Conservation (phyloP, 371 early-diverging fungal genomes). For the Mucor velutinosus region DNA sequence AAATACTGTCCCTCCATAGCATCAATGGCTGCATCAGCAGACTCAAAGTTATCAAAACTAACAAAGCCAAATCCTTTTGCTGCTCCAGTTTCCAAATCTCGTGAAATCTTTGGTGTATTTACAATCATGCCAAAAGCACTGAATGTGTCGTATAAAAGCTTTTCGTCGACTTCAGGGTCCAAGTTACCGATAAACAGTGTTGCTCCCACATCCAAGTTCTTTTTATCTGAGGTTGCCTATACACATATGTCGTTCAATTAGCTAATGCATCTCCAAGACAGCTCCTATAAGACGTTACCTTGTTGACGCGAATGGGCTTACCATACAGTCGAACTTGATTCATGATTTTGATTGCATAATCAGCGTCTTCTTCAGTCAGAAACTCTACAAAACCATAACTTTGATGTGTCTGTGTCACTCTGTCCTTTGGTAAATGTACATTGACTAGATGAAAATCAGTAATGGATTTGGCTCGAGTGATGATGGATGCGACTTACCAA, state of each 20-base stretch:
- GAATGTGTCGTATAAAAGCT: slow-evolving; percentile 95
- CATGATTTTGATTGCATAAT: slow-evolving; percentile 96
- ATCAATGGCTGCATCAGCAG: slow-evolving; percentile 95
- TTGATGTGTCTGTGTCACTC: slow-evolving; percentile 93
- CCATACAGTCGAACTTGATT: slow-evolving; percentile 95
- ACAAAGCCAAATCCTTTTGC: slow-evolving; percentile 96
- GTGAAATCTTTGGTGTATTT: slow-evolving; percentile 85
- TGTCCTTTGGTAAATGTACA: slow-evolving; percentile 96
- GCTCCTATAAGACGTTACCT: slow-evolving; percentile 48
- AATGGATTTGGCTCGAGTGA: neutral
- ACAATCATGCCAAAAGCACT: slow-evolving; percentile 91
- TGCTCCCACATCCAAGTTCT: slow-evolving; percentile 94
- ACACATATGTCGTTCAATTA: neutral
- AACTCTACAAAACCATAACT: slow-evolving; percentile 98
- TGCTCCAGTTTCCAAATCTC: slow-evolving; percentile 87
- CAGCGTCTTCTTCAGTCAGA: slow-evolving; percentile 92
- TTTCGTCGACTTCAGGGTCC: slow-evolving; percentile 93
- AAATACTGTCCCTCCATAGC: slow-evolving; percentile 98
- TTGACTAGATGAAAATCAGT: slow-evolving; percentile 58
- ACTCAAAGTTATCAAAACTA: slow-evolving; percentile 91
- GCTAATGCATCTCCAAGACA: neutral
- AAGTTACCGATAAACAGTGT: slow-evolving; percentile 96
- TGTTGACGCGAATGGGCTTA: slow-evolving; percentile 96
- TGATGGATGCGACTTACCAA: slow-evolving; percentile 58
- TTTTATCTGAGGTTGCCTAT: slow-evolving; percentile 86